A percentile compares a stretch with the other conserved stretches of the same genome.
These are phyloP conservation scores for Penicillium atrosanguineum DNA, from an alignment of 495 filamentous ascomycete species.

Conservation along the genomic window DNA sequence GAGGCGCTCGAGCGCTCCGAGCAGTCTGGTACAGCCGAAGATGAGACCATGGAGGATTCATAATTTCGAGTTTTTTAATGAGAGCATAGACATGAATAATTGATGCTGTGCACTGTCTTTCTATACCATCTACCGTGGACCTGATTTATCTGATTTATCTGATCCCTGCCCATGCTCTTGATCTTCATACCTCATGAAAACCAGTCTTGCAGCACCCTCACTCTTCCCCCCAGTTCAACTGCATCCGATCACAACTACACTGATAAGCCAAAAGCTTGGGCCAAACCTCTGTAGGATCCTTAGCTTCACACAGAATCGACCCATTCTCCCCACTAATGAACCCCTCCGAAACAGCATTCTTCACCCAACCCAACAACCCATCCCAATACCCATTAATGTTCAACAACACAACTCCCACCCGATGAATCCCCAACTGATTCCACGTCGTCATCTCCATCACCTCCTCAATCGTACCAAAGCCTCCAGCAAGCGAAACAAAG, in stretches of 20 bases:
- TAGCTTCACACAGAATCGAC: conserved; percentile 75
- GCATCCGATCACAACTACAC: conserved; percentile 67
- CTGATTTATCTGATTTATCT: neutral
- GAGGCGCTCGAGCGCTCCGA: conserved; percentile 71
- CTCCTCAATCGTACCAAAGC: conserved; percentile 95
- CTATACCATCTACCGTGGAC: neutral
- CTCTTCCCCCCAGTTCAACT: conserved; percentile 78
- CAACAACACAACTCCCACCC: conserved; percentile 70
- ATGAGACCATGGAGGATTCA: conserved; percentile 77
- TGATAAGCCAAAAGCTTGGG: conserved; percentile 69
- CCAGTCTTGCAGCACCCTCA: conserved; percentile 23
- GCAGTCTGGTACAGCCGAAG: conserved; percentile 60
- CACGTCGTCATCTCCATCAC: conserved; percentile 94
- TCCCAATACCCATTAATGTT: conserved; percentile 93
- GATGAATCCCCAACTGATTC: conserved; percentile 97
- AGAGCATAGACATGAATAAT: conserved; percentile 42
- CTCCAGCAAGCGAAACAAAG: conserved; percentile 86
- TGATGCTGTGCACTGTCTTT: conserved; percentile 21
- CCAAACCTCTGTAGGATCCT: conserved; percentile 67
- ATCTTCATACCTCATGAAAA: neutral
- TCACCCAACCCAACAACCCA: conserved; percentile 79
- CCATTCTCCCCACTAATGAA: conserved; percentile 70
- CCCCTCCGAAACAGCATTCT: conserved; percentile 69
- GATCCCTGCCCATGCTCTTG: neutral
- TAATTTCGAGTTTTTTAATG: conserved; percentile 36